Base-by-base conservation (phyloP, 2,329 filamentous ascomycete genomes). In the Xylariaceae sp. region DNA sequence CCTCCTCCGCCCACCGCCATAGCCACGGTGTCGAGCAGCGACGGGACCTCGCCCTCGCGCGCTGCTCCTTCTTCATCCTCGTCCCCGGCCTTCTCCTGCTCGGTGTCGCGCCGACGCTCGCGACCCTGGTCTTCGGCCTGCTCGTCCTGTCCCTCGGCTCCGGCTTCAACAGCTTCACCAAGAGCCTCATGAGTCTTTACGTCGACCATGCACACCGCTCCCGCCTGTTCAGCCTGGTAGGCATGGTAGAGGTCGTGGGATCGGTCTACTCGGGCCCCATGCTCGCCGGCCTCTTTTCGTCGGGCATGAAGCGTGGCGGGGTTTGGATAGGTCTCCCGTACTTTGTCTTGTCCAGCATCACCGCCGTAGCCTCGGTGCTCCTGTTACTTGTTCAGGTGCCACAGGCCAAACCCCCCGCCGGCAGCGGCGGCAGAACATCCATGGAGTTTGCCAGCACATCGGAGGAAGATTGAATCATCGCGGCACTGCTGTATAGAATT, bases 41-140 rank as follows among this genome's bases (percentile, higher is more conserved):
- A 11, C 56, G 57, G n/a, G 59, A 61, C 29, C 32, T 61, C 9
- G 41, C 54, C 14, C 30, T 61, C 5, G 48, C 50, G 4, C 50
- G 54, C 5, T 33, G 45, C 34, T 59, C 58, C 2, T 58, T 46
- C 12, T 21, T 44, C 5, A 40, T 40, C 3, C 47, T 50, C 4
- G 9, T 52, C 16, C 9, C 50, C 3, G 59, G 54, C 9, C 47
- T 54, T 11, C 38, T 59, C 11, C 38, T 53, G 27, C 52, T 61
- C 23, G 52, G 50, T 2, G 17, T 54, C 2, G 51, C 59, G 5
- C 52, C 54, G 0, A 47, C 44, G 1, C 39, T 60, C 5, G 38
- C 48, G 1, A 43, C 47, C 2, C 59, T 61, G 17, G 30, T 60
- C 2, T 43, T 40, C 4, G 59, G 59, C 2, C 56, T 61, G 11